Percentiles rank a stretch among this genome's conserved stretches.
Evolutionary conservation across 352 stramenopile species (phyloP).

Genomic region (Globisporangium canariense): DNA sequence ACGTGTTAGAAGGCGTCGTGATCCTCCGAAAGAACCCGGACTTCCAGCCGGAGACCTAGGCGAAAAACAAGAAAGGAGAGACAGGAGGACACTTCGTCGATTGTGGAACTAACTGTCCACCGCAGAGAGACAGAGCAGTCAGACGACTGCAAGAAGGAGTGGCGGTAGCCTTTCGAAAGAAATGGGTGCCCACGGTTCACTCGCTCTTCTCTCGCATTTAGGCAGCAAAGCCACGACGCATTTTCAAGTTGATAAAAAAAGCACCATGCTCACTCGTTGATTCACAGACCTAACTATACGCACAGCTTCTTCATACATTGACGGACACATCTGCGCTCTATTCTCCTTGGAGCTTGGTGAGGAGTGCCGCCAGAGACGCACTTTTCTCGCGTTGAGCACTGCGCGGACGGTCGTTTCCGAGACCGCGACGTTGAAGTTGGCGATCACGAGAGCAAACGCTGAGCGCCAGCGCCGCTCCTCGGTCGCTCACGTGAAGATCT

Average conservation of each 20-base stretch:
- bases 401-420: no score
- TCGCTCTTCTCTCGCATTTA: not conserved
- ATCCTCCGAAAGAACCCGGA: constrained; percentile 98
- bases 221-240: not conserved
- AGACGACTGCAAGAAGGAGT: not conserved
- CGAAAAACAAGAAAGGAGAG: not conserved
- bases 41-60: constrained; percentile 78
- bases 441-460: no score
- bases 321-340: no score
- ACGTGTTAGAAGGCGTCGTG: constrained; percentile 98
- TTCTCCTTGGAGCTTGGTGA: no score
- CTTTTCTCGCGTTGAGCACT: no score
- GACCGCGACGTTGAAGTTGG: no score
- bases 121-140: constrained; percentile 1
- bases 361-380: no score
- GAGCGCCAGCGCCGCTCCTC: no score
- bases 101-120: not conserved
- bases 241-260: constrained; percentile 2
- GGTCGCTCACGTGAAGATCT: no score
- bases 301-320: no score
- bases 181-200: not conserved
- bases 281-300: no score
- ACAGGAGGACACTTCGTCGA: constrained; percentile 1
- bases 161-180: not conserved
- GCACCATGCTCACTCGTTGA: not conserved